phyloP scores from a whole-genome alignment of 2,329 filamentous ascomycete species.

The Plectosphaerella cucumerina region DNA sequence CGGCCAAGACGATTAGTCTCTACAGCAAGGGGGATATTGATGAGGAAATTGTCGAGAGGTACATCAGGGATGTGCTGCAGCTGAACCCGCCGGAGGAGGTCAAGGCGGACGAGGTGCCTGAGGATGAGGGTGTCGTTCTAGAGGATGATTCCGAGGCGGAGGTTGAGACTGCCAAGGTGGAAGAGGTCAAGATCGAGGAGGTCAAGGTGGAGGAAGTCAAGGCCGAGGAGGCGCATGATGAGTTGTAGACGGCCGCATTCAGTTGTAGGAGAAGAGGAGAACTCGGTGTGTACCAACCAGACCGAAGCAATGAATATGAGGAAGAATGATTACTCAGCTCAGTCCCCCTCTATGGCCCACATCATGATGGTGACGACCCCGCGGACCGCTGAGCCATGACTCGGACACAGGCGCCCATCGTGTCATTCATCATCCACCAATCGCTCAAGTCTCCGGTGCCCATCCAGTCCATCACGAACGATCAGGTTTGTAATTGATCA shows the following conservation, averaged over 20 bases:
- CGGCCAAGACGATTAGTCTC: conserved; percentile 1
- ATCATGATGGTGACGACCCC: too few relatives aligned
- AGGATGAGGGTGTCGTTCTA: neutral
- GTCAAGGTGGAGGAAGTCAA: neutral
- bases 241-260: neutral
- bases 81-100: neutral
- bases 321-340: too few relatives aligned
- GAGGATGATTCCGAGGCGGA: neutral
- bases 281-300: too few relatives aligned
- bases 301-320: too few relatives aligned
- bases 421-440: too few relatives aligned
- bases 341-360: too few relatives aligned
- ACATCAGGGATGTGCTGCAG: neutral
- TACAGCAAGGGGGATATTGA: conserved; percentile 2
- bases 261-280: too few relatives aligned
- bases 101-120: neutral
- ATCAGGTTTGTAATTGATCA: too few relatives aligned
- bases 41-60: conserved; percentile 4
- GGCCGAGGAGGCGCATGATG: conserved; percentile 2
- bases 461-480: too few relatives aligned
- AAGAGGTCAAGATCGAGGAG: neutral
- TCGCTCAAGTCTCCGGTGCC: too few relatives aligned
- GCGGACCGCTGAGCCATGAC: too few relatives aligned
- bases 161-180: neutral
- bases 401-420: too few relatives aligned